phyloP scores from a whole-genome alignment of 495 filamentous ascomycete genomes.

The Hypoxylon lienhwacheense region DNA sequence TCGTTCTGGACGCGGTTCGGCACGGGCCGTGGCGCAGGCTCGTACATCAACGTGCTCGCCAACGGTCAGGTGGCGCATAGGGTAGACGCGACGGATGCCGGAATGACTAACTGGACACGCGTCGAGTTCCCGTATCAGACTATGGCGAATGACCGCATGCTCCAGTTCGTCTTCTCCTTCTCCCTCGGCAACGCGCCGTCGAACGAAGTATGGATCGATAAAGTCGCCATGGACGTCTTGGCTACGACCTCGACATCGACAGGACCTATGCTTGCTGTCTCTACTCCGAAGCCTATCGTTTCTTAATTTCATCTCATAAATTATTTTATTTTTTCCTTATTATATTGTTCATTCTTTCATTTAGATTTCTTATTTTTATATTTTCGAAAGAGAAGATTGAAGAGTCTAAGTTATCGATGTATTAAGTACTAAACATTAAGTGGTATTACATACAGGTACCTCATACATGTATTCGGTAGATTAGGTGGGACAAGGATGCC shows the following conservation, averaged over 20 bases:
- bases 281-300: neutral
- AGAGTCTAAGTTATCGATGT: too few species aligned
- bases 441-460: too few species aligned
- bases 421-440: too few species aligned
- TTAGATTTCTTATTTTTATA: too few species aligned
- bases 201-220: slow-evolving; percentile 31
- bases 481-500: too few species aligned
- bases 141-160: neutral
- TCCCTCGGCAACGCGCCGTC: slow-evolving; percentile 8
- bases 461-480: too few species aligned
- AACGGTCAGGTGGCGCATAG: slow-evolving; percentile 25
- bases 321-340: too few species aligned
- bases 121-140: slow-evolving; percentile 19
- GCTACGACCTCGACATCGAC: slow-evolving; percentile 1
- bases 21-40: slow-evolving; percentile 2
- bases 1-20: slow-evolving; percentile 31
- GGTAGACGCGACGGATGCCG: slow-evolving; percentile 11
- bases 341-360: too few species aligned
- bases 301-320: too few species aligned
- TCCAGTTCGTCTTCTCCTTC: slow-evolving; percentile 28
- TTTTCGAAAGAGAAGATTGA: too few species aligned
- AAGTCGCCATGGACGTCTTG: slow-evolving; percentile 13
- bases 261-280: neutral
- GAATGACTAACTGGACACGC: slow-evolving; percentile 9
- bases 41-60: slow-evolving; percentile 23